Conservation (phyloP, 2,329 filamentous ascomycete genomes). For the Colletotrichum lupini region DNA sequence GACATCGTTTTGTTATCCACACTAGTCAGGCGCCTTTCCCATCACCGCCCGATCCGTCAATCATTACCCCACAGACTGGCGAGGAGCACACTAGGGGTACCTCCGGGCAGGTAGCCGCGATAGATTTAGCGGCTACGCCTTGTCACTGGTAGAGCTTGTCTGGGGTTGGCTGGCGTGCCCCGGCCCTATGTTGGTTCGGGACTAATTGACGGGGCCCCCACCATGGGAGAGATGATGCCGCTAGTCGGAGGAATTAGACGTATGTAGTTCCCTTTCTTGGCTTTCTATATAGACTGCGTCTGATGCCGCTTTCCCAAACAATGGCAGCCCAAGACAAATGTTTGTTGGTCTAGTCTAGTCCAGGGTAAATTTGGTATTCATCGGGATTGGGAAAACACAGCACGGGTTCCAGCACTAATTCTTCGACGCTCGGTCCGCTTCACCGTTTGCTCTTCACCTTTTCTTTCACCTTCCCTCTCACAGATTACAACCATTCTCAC, state of each 20-base stretch:
- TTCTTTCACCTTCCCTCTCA: not conserved
- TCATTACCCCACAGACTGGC: not conserved
- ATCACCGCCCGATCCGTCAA: not conserved
- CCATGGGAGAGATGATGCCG: not conserved
- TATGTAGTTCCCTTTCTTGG: not conserved
- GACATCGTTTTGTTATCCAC: constrained; percentile 27
- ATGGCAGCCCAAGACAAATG: not conserved
- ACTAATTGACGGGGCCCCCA: not conserved
- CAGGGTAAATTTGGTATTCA: constrained; percentile 8
- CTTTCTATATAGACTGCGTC: constrained; percentile 24
- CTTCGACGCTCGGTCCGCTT: not conserved
- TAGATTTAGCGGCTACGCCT: constrained; percentile 19
- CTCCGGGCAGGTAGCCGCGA: not conserved
- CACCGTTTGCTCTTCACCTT: not conserved
- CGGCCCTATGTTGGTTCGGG: not conserved
- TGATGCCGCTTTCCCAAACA: not conserved
- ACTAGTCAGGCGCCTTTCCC: not conserved
- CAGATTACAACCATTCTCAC: not conserved
- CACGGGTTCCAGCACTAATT: not conserved
- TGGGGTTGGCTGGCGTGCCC: not conserved
- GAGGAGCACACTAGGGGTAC: too few relatives aligned
- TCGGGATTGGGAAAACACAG: not conserved
- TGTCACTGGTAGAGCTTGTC: not conserved
- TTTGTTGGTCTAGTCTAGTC: not conserved
- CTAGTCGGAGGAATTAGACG: not conserved